A percentile compares a stretch with the other conserved stretches of the same genome.
phyloP scores from a whole-genome alignment of 164 flowering plant genomes.

The Piper betle region DNA sequence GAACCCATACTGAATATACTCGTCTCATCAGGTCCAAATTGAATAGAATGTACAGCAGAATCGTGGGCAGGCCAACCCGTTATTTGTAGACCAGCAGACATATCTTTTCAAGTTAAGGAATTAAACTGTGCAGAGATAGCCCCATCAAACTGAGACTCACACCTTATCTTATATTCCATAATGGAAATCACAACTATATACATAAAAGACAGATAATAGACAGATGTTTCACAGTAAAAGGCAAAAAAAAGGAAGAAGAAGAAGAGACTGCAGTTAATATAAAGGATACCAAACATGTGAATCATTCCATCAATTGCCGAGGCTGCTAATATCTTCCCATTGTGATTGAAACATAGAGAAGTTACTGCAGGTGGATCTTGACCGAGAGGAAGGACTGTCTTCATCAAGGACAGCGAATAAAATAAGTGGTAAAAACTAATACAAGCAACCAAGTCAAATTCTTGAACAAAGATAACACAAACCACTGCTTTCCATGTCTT shows the following conservation, averaged over 20 bases:
- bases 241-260: too few species aligned
- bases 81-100: conserved; percentile 90
- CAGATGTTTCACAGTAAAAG: neutral
- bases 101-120: conserved; percentile 62
- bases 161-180: too few species aligned
- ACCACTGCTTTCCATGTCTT: conserved; percentile 96
- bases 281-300: conserved; percentile 98
- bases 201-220: too few species aligned
- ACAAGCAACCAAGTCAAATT: neutral
- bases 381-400: conserved; percentile 98
- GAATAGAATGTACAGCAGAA: conserved; percentile 75
- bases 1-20: conserved; percentile 85
- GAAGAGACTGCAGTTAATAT: neutral
- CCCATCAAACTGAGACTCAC: neutral
- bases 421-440: neutral
- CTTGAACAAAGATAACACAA: conserved; percentile 12
- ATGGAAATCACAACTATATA: too few species aligned
- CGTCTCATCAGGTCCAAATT: conserved; percentile 90
- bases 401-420: conserved; percentile 29
- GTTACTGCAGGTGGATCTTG: conserved; percentile 96
- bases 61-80: conserved; percentile 99
- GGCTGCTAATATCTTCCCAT: conserved; percentile 93
- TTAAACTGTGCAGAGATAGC: neutral
- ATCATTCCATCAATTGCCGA: conserved; percentile 96
- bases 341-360: conserved; percentile 87